These are phyloP conservation scores for Lentithecium fluviatile DNA, from an alignment of 495 filamentous ascomycete species.

Conservation along the genomic window DNA sequence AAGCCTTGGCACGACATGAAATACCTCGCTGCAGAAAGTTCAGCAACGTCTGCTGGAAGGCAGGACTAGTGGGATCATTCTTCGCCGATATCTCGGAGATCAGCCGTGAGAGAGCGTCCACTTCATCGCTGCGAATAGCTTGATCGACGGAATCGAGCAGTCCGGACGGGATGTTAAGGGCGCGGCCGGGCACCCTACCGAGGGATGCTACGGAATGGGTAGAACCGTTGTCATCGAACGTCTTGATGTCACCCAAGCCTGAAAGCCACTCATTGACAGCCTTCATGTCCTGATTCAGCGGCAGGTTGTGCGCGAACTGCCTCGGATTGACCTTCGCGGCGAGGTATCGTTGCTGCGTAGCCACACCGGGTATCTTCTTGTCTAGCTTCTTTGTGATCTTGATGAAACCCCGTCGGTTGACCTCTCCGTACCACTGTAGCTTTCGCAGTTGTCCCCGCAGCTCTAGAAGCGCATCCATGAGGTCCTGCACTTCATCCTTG, in stretches of 20 bases:
- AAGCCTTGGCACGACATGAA: conserved; percentile 63
- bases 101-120: conserved; percentile 55
- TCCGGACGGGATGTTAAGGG: conserved; percentile 63
- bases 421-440: conserved; percentile 95
- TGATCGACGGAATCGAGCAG: conserved; percentile 73
- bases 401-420: conserved; percentile 89
- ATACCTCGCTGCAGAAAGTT: conserved; percentile 84
- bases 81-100: conserved; percentile 58
- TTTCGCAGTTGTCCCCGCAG: conserved; percentile 83
- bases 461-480: conserved; percentile 84
- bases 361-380: conserved; percentile 74
- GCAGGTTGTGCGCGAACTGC: conserved; percentile 76
- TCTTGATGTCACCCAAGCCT: conserved; percentile 68
- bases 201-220: conserved; percentile 69
- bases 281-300: conserved; percentile 64
- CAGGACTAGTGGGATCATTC: conserved; percentile 48
- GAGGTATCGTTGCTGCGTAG: conserved; percentile 77
- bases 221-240: conserved; percentile 67
- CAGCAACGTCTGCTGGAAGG: conserved; percentile 63
- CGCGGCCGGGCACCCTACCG: conserved; percentile 66
- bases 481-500: conserved; percentile 79
- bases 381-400: conserved; percentile 99
- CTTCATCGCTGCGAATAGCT: conserved; percentile 73
- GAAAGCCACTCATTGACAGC: conserved; percentile 91
- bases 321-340: conserved; percentile 81